Evolutionary conservation across 495 filamentous ascomycete genomes (phyloP).

Genomic region (Platismatia glauca): DNA sequence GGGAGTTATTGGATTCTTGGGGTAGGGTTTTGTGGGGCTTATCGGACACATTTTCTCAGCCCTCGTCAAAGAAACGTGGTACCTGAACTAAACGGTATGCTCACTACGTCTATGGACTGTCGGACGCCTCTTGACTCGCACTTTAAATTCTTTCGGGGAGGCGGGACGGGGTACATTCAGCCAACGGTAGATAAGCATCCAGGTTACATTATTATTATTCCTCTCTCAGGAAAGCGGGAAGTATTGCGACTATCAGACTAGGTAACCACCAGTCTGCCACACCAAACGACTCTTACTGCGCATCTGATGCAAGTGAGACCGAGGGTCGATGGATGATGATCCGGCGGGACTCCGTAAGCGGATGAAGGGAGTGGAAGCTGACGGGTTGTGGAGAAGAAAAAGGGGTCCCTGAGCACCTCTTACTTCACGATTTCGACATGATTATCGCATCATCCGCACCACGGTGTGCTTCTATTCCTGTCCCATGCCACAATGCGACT

Average conservation of each 20-base stretch:
- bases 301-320: constrained; percentile 13
- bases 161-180: neutral
- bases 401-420: neutral
- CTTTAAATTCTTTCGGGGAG: neutral
- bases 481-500: neutral
- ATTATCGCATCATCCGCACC: constrained; percentile 4
- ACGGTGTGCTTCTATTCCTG: too few relatives aligned
- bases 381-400: constrained; percentile 8
- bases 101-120: constrained; percentile 12
- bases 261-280: too few relatives aligned
- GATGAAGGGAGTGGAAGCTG: constrained; percentile 7
- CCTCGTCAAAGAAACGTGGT: constrained; percentile 13
- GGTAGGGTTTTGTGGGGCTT: constrained; percentile 14
- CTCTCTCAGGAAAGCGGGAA: too few relatives aligned
- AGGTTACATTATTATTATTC: too few relatives aligned
- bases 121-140: constrained; percentile 2
- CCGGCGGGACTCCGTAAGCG: neutral
- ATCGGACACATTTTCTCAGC: constrained; percentile 13
- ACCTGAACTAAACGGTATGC: constrained; percentile 18
- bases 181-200: constrained; percentile 14
- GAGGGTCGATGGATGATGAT: constrained; percentile 1
- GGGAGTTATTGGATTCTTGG: constrained; percentile 13
- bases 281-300: neutral
- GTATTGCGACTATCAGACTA: too few relatives aligned
- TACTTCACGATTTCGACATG: too few relatives aligned